phyloP scores from a whole-genome alignment of 345 rosid genomes.

The Rubroshorea leprosula region DNA sequence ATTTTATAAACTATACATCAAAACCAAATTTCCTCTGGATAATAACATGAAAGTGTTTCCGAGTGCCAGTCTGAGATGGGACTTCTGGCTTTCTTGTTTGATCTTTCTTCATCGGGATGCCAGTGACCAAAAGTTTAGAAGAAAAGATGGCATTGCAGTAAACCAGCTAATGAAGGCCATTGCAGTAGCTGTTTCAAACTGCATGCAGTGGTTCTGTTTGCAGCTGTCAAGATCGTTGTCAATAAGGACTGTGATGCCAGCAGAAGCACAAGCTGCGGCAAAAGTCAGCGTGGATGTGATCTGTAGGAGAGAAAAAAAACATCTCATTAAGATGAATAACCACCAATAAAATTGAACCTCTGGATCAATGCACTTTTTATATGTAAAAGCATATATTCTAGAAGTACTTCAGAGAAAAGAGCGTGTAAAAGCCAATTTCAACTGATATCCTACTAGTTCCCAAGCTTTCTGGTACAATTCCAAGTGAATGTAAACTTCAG shows the following conservation, averaged over 20 bases:
- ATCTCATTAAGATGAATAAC: neutral
- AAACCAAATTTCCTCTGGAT: neutral
- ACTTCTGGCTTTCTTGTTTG: neutral
- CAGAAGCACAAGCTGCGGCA: conserved; percentile 81
- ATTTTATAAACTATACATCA: too few species aligned
- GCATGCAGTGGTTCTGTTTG: conserved; percentile 45
- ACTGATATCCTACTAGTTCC: too few species aligned
- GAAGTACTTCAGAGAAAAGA: too few species aligned
- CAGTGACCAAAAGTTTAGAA: conserved; percentile 65
- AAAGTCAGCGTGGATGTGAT: conserved; percentile 65
- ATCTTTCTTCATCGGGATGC: conserved; percentile 42
- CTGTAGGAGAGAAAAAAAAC: conserved; percentile 24
- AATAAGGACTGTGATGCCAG: conserved; percentile 76
- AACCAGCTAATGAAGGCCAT: conserved; percentile 78
- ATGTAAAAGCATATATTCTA: too few species aligned
- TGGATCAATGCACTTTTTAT: too few species aligned
- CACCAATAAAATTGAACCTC: too few species aligned
- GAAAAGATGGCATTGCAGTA: conserved; percentile 56
- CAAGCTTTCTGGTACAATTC: too few species aligned
- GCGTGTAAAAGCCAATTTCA: too few species aligned
- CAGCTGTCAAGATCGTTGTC: conserved; percentile 63
- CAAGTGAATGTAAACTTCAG: too few species aligned
- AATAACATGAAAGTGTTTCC: too few species aligned
- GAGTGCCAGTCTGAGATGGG: neutral
- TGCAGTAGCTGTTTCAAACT: conserved; percentile 68